Base-by-base conservation (phyloP, 345 rosid genomes). In the Nasturtium officinale region DNA sequence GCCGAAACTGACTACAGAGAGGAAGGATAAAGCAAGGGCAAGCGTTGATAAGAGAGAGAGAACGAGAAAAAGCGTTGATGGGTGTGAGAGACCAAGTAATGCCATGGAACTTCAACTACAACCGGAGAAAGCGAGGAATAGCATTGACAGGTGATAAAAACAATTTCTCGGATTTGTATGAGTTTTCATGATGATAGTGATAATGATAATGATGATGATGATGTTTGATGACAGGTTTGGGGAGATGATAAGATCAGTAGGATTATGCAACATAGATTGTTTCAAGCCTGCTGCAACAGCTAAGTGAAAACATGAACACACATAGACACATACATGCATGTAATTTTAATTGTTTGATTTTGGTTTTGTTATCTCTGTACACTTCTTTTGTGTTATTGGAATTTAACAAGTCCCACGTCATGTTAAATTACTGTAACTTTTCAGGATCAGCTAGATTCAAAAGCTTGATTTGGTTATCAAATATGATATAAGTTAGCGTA, bases 241-340 rank as follows among this genome's bases (percentile, higher is more conserved):
- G 42, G 85, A 46, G 70, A 90, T 91, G 84, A 86, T 88, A 82
- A 88, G 97, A 77, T 89, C 97, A 2, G 98, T 93, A 20, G 82
- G 91, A 73, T 77, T 91, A 16, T 87, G 96, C 91, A 91, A 91
- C 77, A 89, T 94, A 47, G 90, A 84, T 83, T 94, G 97, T 80
- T 94, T 94, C 83, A 88, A 73, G 89, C 90, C 96, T 23, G 86
- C 92, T 0, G 76, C 87, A 32, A 79, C 96, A 35, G 78, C 86
- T 29, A 70, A 70, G 52, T 70, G 33, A 68, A 57, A 29, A 21
- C 66, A 60, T 75, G 37, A 40, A 58, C 59, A 46, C 51, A 33
- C 72, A 40, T n/a, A n/a, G n/a, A 48, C 25, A 17, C 66, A 20
- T 55, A 60, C 50, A 52, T 51, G 68, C 29, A 50, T 48, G 42